phyloP scores from a whole-genome alignment of 805 yeast species.

The Saccharomyces jurei region DNA sequence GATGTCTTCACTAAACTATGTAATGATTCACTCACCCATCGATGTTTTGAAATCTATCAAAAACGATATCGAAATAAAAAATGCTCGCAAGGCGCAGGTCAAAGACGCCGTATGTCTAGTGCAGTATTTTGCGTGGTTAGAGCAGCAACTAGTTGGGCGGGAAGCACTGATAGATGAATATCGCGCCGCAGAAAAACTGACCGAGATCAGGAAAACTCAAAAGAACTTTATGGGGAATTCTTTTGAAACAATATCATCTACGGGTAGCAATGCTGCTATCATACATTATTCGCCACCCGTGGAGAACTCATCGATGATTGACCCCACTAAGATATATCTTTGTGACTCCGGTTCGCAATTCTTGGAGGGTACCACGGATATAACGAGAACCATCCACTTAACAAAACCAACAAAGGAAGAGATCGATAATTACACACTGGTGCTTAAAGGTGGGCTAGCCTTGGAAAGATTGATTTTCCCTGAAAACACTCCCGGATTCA shows the following conservation, averaged over 20 bases:
- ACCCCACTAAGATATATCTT: slow-evolving; percentile 60
- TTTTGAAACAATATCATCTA: slow-evolving; percentile 67
- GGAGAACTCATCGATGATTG: slow-evolving; percentile 50
- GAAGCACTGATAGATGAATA: slow-evolving; percentile 50
- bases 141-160: slow-evolving; percentile 40
- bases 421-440: slow-evolving; percentile 66
- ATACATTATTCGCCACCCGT: slow-evolving; percentile 68
- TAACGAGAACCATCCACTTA: slow-evolving; percentile 81
- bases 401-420: slow-evolving; percentile 48
- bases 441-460: slow-evolving; percentile 85
- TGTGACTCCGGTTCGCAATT: slow-evolving; percentile 91
- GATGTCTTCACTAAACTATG: slow-evolving; percentile 26
- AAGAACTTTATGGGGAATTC: slow-evolving; percentile 60
- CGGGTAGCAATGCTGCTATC: slow-evolving; percentile 69
- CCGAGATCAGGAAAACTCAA: slow-evolving; percentile 44
- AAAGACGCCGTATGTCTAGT: slow-evolving; percentile 76
- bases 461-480: slow-evolving; percentile 77
- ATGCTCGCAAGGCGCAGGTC: slow-evolving; percentile 67
- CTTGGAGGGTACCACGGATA: slow-evolving; percentile 92
- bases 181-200: slow-evolving; percentile 54
- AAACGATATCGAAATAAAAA: slow-evolving; percentile 61
- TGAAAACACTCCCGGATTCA: slow-evolving; percentile 62
- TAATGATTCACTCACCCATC: slow-evolving; percentile 49
- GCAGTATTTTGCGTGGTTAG: slow-evolving; percentile 77
- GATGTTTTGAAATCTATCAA: slow-evolving; percentile 67